Base-by-base conservation (phyloP, 169 alveolate species). In the Pseudocohnilembus persalinus region DNA sequence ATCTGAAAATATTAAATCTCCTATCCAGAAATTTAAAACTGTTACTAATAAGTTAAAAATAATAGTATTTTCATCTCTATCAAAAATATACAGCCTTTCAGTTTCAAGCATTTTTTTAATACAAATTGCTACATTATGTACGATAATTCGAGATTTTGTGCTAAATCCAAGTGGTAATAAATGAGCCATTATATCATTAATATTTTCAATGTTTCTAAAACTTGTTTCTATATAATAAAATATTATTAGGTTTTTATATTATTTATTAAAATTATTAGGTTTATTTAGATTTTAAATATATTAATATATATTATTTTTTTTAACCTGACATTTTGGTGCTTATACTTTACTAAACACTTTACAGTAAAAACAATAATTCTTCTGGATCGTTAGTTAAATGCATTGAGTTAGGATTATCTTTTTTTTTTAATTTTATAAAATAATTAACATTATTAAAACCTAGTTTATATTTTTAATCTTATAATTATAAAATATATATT, bases 111-210 rank as follows among this genome's bases (percentile, higher is more conserved):
- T 76, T 82, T 88, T 91, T 31, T 84, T 83, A 34, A 93, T 31
- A 29, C 90, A 90, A 16, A 81, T 33, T 35, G 92, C 91, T 26
- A 89, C 80, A 33, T 90, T 88, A 74, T 91, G 94, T n/a, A 80
- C 74, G 29, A 93, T 89, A 31, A 90, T 85, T 31, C 78, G 64
- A n/a, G 82, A 74, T 64, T 76, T 73, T 15, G 88, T 82, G n/a
- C 89, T 87, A 74, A 93, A 93, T 1, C 96, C 95, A 0, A 93
- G 77, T 49, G 92, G 92, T 0, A 93, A 74, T 6, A 90, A 76
- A 74, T 79, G 35, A 11, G 83, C 83, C 30, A 93, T 33, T 73
- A 93, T 83, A 26, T 87, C 89, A 34, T 86, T 84, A 16, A 83
- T 63, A 74, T 90, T 88, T 1, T 88, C 85, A 75, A 81, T 87